Evolutionary conservation across 345 rosid species (phyloP).

Genomic region (Murraya paniculata): DNA sequence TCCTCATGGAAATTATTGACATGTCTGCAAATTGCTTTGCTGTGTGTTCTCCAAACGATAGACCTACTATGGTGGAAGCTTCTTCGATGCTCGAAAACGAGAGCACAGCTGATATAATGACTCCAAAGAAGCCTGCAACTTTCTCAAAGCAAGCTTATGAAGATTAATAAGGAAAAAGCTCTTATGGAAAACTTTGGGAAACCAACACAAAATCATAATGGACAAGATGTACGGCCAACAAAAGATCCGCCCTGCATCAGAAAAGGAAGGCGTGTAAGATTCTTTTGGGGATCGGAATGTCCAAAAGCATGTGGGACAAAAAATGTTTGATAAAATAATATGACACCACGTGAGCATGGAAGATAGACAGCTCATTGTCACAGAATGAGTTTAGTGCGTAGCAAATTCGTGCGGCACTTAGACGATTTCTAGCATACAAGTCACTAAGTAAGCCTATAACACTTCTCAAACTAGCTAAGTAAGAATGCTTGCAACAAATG

Average conservation of each 20-base stretch:
- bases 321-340: neutral
- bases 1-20: neutral
- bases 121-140: conserved; percentile 20
- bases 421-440: too few species aligned
- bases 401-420: too few species aligned
- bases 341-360: conserved; percentile 14
- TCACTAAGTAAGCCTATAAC: too few species aligned
- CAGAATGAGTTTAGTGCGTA: too few species aligned
- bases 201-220: too few species aligned
- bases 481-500: too few species aligned
- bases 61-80: conserved; percentile 20
- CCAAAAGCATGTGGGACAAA: neutral
- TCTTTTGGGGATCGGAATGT: conserved; percentile 19
- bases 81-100: conserved; percentile 10
- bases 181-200: too few species aligned
- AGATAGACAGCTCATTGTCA: conserved; percentile 22
- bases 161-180: too few species aligned
- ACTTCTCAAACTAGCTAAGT: too few species aligned
- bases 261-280: neutral
- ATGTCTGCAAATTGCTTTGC: neutral
- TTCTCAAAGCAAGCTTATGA: conserved; percentile 11
- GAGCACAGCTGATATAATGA: neutral
- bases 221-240: too few species aligned
- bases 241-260: too few species aligned
- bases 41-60: neutral